phyloP scores from a whole-genome alignment of 306 rosid species.

The Oxytropis ochrocephala region DNA sequence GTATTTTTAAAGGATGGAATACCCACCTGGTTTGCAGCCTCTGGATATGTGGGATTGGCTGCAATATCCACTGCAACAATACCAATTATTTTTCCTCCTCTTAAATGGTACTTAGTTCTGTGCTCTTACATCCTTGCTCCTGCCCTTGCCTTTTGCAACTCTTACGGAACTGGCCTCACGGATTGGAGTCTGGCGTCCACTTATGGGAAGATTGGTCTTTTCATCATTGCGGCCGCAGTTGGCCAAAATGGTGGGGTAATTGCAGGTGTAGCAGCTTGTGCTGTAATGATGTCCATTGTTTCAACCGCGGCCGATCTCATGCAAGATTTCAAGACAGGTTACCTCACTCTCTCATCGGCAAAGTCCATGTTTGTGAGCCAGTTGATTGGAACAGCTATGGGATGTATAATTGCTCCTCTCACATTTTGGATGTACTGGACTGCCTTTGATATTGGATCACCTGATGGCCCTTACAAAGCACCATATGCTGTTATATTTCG shows the following conservation, averaged over 20 bases:
- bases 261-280: constrained; percentile 77
- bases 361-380: constrained; percentile 95
- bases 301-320: constrained; percentile 97
- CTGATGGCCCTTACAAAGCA: constrained; percentile 90
- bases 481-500: constrained; percentile 81
- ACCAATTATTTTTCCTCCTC: constrained; percentile 83
- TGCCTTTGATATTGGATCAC: constrained; percentile 86
- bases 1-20: constrained; percentile 75
- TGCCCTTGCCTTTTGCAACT: constrained; percentile 91
- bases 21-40: constrained; percentile 80
- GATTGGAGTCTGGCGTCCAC: constrained; percentile 79
- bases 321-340: constrained; percentile 99
- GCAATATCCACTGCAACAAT: constrained; percentile 66
- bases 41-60: constrained; percentile 77
- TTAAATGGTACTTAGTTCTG: constrained; percentile 88
- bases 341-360: constrained; percentile 87
- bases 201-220: constrained; percentile 89
- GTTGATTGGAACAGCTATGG: constrained; percentile 87
- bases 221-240: constrained; percentile 68
- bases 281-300: constrained; percentile 93
- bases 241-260: constrained; percentile 80
- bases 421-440: constrained; percentile 98
- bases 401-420: constrained; percentile 88
- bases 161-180: constrained; percentile 84
- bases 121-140: constrained; percentile 84